Conservation (phyloP, 441 rosid genomes). For the Metrosideros polymorpha region DNA sequence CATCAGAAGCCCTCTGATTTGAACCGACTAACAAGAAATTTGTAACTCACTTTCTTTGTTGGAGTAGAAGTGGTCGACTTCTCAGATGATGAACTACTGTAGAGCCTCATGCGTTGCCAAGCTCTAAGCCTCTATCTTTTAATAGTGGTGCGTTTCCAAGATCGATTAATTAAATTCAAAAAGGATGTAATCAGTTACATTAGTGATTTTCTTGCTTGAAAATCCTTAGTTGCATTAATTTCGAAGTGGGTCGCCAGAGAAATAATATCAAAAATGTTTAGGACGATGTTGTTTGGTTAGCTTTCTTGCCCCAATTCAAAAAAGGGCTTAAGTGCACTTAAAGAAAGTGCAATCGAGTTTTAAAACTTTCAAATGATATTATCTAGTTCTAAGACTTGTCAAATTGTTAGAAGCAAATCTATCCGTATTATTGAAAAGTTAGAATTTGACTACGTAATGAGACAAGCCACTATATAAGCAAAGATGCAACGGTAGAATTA, state of each 20-base stretch:
- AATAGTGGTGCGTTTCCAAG: background rate
- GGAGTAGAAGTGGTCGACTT: background rate
- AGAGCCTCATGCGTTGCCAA: background rate
- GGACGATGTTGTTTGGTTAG: background rate
- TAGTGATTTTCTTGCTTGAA: background rate
- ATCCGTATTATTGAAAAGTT: background rate
- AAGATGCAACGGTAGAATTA: background rate
- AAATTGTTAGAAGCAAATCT: too few relatives aligned
- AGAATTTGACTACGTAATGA: background rate
- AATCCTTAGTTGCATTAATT: background rate
- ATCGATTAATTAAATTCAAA: too few relatives aligned
- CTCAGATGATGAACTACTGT: background rate
- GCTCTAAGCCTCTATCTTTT: too few relatives aligned
- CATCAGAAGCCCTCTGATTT: background rate
- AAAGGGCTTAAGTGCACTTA: background rate
- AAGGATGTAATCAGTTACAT: background rate
- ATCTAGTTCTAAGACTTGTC: background rate
- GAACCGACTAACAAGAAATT: background rate
- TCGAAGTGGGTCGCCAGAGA: background rate
- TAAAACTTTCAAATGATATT: too few relatives aligned
- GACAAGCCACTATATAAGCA: background rate
- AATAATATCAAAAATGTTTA: too few relatives aligned
- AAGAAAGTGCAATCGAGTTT: too few relatives aligned
- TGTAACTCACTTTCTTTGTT: background rate
- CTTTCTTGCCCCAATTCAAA: background rate